Conservation (phyloP, 1,139 yeast genomes). For the Yamadazyma trypodendri region DNA sequence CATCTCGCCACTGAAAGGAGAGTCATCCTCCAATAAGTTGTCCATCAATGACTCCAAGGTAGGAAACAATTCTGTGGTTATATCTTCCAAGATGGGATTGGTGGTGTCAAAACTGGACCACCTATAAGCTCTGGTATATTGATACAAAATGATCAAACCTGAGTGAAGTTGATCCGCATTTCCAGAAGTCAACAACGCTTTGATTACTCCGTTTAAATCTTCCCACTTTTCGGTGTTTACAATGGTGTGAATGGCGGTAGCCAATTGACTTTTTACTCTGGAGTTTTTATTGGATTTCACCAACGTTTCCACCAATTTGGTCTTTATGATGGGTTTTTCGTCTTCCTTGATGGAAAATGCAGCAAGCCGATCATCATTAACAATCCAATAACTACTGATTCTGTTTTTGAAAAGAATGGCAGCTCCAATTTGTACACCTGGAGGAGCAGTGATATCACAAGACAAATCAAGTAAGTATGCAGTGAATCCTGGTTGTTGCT, state of each 20-base stretch:
- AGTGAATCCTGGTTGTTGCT: slow-evolving; percentile 56
- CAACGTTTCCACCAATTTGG: slow-evolving; percentile 48
- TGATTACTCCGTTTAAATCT: slow-evolving; percentile 34
- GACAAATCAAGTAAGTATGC: slow-evolving; percentile 55
- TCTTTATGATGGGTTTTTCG: slow-evolving; percentile 55
- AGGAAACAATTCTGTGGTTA: slow-evolving; percentile 54
- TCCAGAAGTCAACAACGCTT: slow-evolving; percentile 42
- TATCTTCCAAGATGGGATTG: slow-evolving; percentile 48
- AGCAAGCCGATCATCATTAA: slow-evolving; percentile 36
- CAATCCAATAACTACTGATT: slow-evolving; percentile 55
- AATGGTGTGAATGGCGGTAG: slow-evolving; percentile 44
- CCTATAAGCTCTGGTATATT: slow-evolving; percentile 57
- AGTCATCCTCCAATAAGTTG: slow-evolving; percentile 31
- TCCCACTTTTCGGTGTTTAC: slow-evolving; percentile 48
- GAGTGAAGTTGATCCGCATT: slow-evolving; percentile 55
- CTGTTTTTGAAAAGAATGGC: slow-evolving; percentile 71
- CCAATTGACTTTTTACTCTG: slow-evolving; percentile 39
- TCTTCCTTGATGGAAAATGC: slow-evolving; percentile 35
- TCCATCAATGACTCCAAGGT: slow-evolving; percentile 49
- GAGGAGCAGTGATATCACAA: slow-evolving; percentile 43
- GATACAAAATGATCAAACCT: slow-evolving; percentile 56
- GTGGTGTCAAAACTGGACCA: slow-evolving; percentile 49
- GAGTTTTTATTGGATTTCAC: slow-evolving; percentile 34
- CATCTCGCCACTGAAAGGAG: slow-evolving; percentile 49
- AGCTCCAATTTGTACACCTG: slow-evolving; percentile 57